phyloP scores from a whole-genome alignment of 371 early-diverging fungal genomes.

The Lichtheimia corymbifera region DNA sequence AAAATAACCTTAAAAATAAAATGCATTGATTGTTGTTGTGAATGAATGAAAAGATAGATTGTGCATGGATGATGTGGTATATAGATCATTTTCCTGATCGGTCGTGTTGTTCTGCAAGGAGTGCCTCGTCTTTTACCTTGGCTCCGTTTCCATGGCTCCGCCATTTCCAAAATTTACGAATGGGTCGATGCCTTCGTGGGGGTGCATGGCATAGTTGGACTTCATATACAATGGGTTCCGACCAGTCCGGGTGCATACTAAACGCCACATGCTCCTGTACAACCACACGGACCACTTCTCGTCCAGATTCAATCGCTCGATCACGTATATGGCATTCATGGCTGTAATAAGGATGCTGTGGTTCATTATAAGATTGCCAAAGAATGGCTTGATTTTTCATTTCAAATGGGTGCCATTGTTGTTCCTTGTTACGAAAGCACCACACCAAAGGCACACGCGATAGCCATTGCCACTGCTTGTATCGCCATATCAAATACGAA shows the following conservation, averaged over 20 bases:
- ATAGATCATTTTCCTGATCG: too few species aligned
- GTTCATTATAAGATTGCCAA: conserved; percentile 16
- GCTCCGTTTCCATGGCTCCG: too few species aligned
- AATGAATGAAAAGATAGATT: too few species aligned
- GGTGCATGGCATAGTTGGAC: neutral
- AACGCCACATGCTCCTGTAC: conserved; percentile 22
- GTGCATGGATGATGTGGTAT: too few species aligned
- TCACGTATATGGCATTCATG: conserved; percentile 20
- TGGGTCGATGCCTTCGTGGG: too few species aligned
- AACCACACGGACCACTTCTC: conserved; percentile 16
- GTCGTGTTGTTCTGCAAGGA: too few species aligned
- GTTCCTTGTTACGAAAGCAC: conserved; percentile 15
- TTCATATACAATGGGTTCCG: conserved; percentile 25
- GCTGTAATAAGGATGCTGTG: neutral
- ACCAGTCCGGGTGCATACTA: conserved; percentile 20
- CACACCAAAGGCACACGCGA: conserved; percentile 8
- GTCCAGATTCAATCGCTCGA: conserved; percentile 8
- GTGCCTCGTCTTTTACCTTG: too few species aligned
- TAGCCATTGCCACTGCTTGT: conserved; percentile 6
- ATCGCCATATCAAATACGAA: conserved; percentile 2
- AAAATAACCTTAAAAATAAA: too few species aligned
- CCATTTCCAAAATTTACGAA: too few species aligned
- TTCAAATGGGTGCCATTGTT: conserved; percentile 17
- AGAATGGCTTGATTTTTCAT: conserved; percentile 19
- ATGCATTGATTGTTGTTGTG: too few species aligned